These are phyloP conservation scores for Citeromyces matritensis DNA, from an alignment of 805 yeast species.

Conservation along the genomic window DNA sequence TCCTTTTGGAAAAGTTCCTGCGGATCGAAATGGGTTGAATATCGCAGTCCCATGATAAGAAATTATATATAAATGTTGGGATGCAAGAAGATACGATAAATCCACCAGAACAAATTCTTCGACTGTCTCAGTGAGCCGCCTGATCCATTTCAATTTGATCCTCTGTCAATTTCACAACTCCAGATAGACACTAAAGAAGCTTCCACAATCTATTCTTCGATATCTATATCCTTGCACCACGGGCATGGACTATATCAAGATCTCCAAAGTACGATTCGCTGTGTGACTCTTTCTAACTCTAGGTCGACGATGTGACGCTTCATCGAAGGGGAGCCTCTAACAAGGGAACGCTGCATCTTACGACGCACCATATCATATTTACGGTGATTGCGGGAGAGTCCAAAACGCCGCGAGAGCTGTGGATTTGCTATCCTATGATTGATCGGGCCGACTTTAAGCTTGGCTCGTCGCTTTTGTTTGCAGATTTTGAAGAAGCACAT, in stretches of 20 bases:
- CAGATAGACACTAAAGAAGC: too few relatives aligned
- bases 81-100: too few relatives aligned
- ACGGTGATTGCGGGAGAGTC: slow-evolving; percentile 14
- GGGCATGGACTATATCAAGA: slow-evolving; percentile 44
- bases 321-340: slow-evolving; percentile 39
- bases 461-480: slow-evolving; percentile 28
- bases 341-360: slow-evolving; percentile 51
- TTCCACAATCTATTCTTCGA: too few relatives aligned
- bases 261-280: slow-evolving; percentile 26
- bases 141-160: background rate
- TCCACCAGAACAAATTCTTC: background rate
- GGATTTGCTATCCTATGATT: slow-evolving; percentile 87
- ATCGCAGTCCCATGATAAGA: slow-evolving; percentile 38
- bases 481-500: background rate
- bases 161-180: too few relatives aligned
- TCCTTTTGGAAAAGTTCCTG: slow-evolving; percentile 5
- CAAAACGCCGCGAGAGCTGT: slow-evolving; percentile 43
- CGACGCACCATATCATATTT: slow-evolving; percentile 67
- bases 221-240: too few relatives aligned
- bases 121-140: background rate
- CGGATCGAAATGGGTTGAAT: slow-evolving; percentile 23
- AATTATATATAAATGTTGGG: too few relatives aligned
- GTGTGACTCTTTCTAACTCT: slow-evolving; percentile 4
- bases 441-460: slow-evolving; percentile 40
- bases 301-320: slow-evolving; percentile 34